These are phyloP conservation scores for Antitrichia curtipendula DNA, from an alignment of 225 moss, liverwort and hornwort genomes.

Conservation along the genomic window DNA sequence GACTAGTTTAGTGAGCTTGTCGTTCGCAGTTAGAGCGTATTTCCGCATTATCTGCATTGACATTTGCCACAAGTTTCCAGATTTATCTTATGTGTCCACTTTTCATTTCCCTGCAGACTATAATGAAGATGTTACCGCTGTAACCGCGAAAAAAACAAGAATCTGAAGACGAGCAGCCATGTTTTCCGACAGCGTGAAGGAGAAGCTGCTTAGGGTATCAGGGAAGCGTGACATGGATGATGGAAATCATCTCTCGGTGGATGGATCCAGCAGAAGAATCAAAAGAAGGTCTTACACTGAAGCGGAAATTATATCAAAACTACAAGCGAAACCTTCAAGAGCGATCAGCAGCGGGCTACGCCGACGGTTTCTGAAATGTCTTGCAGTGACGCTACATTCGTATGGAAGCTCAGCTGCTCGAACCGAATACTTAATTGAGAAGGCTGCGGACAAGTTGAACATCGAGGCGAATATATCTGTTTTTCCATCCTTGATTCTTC, in stretches of 20 bases:
- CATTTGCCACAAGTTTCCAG: neutral
- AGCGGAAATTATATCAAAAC: conserved; percentile 5
- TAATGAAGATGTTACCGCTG: neutral
- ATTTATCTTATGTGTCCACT: neutral
- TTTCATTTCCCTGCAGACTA: neutral
- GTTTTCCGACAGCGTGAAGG: conserved; percentile 14
- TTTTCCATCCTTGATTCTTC: conserved; percentile 48
- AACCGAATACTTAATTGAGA: conserved; percentile 53
- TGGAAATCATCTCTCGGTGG: neutral
- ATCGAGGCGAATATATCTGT: conserved; percentile 26
- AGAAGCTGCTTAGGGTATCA: conserved; percentile 19
- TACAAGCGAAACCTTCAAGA: conserved; percentile 1
- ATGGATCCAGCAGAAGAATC: conserved; percentile 3
- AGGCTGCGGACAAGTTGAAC: conserved; percentile 29
- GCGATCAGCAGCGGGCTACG: conserved; percentile 7
- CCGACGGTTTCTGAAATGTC: conserved; percentile 36
- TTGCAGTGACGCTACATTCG: conserved; percentile 37
- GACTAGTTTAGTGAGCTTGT: neutral
- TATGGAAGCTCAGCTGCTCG: conserved; percentile 54
- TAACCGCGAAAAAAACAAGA: neutral
- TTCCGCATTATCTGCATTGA: neutral
- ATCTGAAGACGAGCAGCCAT: conserved; percentile 13
- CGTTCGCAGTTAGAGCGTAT: neutral
- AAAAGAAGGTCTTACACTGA: neutral
- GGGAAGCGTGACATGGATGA: neutral